Conservation (phyloP, 202 grass and related monocot species). For the Saccharum hybrid region DNA sequence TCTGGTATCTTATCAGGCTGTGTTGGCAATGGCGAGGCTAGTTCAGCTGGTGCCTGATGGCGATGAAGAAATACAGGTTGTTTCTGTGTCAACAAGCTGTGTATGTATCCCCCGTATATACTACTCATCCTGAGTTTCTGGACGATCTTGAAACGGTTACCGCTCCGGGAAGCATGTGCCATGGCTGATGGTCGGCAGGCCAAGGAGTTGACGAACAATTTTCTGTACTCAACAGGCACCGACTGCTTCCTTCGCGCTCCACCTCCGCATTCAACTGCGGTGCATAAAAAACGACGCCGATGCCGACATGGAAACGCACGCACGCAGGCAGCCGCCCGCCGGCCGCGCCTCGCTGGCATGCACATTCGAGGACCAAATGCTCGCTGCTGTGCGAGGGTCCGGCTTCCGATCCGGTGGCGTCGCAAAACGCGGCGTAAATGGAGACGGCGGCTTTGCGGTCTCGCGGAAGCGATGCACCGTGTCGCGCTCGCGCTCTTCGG, state of each 20-base stretch:
- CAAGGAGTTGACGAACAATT: not conserved
- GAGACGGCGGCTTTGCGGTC: too few species aligned
- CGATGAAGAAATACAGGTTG: not conserved
- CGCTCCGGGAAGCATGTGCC: slow-evolving; percentile 29
- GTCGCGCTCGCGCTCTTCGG: too few species aligned
- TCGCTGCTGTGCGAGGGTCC: too few species aligned
- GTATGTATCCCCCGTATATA: not conserved
- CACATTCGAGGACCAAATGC: not conserved
- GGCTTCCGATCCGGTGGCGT: too few species aligned
- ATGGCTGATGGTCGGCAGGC: slow-evolving; percentile 13
- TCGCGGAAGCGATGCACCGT: too few species aligned
- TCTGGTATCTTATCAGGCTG: not conserved
- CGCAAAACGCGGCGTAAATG: too few species aligned
- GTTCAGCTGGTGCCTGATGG: not conserved
- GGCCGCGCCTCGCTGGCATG: not conserved
- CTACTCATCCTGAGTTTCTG: too few species aligned
- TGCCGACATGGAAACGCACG: not conserved
- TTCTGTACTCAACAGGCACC: slow-evolving; percentile 14
- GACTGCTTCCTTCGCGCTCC: slow-evolving; percentile 37
- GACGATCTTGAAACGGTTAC: not conserved
- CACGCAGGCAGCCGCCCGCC: not conserved
- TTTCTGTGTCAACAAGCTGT: not conserved
- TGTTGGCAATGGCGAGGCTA: not conserved
- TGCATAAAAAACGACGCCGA: slow-evolving; percentile 20
- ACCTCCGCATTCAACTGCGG: not conserved